These are phyloP conservation scores for Sclerotinia borealis DNA, from an alignment of 2,329 filamentous ascomycete genomes.

Conservation along the genomic window DNA sequence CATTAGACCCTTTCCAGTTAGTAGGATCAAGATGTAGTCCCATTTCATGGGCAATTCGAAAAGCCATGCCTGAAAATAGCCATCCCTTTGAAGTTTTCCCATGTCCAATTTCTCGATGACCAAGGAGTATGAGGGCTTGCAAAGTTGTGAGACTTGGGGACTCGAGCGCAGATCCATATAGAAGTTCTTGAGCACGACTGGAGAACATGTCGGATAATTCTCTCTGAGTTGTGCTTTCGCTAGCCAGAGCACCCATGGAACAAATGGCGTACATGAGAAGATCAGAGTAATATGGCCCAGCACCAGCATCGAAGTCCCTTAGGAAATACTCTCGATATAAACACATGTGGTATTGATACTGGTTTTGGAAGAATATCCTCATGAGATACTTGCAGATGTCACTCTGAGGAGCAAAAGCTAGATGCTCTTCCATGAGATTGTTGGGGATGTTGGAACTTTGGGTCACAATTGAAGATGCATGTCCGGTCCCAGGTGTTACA, in stretches of 20 bases:
- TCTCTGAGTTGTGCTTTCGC: constrained; percentile 34
- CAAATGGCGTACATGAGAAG: constrained; percentile 44
- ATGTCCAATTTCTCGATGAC: constrained; percentile 43
- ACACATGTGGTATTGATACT: constrained; percentile 45
- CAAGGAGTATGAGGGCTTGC: constrained; percentile 40
- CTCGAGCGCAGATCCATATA: constrained; percentile 42
- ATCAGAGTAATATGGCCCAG: constrained; percentile 45
- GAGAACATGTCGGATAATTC: constrained; percentile 40
- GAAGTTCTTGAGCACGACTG: constrained; percentile 37
- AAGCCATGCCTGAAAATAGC: constrained; percentile 48
- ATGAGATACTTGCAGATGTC: constrained; percentile 41
- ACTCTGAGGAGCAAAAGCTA: constrained; percentile 39
- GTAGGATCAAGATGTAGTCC: constrained; percentile 46
- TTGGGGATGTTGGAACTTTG: background rate
- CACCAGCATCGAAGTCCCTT: constrained; percentile 42
- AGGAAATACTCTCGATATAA: constrained; percentile 47
- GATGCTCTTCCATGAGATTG: background rate
- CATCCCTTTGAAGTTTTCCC: constrained; percentile 45
- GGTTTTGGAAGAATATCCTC: constrained; percentile 42
- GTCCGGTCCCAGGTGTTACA: background rate
- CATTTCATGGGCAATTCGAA: constrained; percentile 46
- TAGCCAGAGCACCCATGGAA: constrained; percentile 43
- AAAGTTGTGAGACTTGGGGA: constrained; percentile 42
- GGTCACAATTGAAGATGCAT: background rate
- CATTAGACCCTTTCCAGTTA: constrained; percentile 41